A percentile compares a stretch with the other conserved stretches of the same genome.
Evolutionary conservation across 129 eudicot genomes (phyloP).

Genomic region (Saposhnikovia divaricata): DNA sequence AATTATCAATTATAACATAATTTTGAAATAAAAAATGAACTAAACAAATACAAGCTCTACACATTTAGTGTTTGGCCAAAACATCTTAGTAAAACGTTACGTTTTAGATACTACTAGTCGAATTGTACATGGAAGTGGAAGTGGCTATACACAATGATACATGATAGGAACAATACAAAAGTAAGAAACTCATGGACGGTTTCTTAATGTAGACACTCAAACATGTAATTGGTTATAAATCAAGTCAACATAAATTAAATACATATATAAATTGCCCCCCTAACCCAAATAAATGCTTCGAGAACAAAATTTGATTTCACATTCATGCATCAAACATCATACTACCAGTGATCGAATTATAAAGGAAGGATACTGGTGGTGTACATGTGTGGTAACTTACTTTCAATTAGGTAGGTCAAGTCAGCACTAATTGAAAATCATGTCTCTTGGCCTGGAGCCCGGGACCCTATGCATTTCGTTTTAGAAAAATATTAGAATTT

Average conservation of each 20-base stretch:
- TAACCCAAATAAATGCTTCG: background rate
- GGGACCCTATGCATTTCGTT: no score
- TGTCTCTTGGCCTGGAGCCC: no score
- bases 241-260: background rate
- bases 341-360: no score
- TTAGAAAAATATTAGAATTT: no score
- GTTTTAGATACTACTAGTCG: background rate
- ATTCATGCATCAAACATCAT: background rate
- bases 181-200: background rate
- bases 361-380: no score
- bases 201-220: background rate
- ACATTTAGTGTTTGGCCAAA: no score
- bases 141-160: background rate
- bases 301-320: background rate
- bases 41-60: no score
- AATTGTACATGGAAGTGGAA: background rate
- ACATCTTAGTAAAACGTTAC: no score
- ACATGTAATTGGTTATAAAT: background rate
- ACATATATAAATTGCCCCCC: background rate
- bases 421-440: background rate
- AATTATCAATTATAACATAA: no score
- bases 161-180: background rate
- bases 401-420: background rate
- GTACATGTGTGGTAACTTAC: background rate
- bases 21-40: no score